These are phyloP conservation scores for Vanderwaltozyma tropicalis DNA, from an alignment of 805 yeast species.

Conservation along the genomic window DNA sequence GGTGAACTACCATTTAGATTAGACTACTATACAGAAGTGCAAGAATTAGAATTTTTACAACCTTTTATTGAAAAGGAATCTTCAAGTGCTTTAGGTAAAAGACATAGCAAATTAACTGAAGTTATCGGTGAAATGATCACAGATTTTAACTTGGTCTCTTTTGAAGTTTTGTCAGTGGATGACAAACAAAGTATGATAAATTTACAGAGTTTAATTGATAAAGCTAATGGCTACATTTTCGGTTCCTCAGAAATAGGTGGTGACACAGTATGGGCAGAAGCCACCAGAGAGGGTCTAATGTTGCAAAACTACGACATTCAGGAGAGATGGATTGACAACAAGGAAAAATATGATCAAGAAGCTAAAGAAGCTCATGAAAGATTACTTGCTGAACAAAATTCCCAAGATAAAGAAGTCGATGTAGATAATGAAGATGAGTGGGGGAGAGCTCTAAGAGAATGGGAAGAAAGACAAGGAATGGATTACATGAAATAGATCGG, in stretches of 20 bases:
- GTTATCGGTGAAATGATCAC: constrained; percentile 74
- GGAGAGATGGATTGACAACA: constrained; percentile 90
- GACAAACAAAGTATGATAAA: constrained; percentile 88
- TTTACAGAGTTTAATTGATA: constrained; percentile 67
- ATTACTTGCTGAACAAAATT: constrained; percentile 33
- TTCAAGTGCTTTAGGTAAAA: constrained; percentile 54
- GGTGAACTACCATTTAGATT: constrained; percentile 75
- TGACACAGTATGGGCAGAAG: constrained; percentile 97
- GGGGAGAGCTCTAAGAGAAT: constrained; percentile 52
- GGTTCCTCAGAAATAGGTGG: constrained; percentile 94
- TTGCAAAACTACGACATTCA: constrained; percentile 59
- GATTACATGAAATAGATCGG: constrained; percentile 1
- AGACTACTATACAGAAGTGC: constrained; percentile 86
- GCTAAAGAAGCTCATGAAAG: constrained; percentile 39
- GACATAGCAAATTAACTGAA: constrained; percentile 58
- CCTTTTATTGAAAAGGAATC: constrained; percentile 68
- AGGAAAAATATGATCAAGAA: constrained; percentile 61
- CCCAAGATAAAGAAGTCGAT: constrained; percentile 38
- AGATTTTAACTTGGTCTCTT: constrained; percentile 79
- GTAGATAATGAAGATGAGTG: constrained; percentile 59
- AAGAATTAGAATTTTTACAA: constrained; percentile 58
- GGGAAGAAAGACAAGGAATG: constrained; percentile 36
- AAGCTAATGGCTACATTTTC: constrained; percentile 86
- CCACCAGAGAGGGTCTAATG: constrained; percentile 67
- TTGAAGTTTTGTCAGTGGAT: constrained; percentile 83